A percentile compares a stretch with the other conserved stretches of the same genome.
phyloP scores from a whole-genome alignment of 2,329 filamentous ascomycete genomes.

The Sporothrix variecibatus region DNA sequence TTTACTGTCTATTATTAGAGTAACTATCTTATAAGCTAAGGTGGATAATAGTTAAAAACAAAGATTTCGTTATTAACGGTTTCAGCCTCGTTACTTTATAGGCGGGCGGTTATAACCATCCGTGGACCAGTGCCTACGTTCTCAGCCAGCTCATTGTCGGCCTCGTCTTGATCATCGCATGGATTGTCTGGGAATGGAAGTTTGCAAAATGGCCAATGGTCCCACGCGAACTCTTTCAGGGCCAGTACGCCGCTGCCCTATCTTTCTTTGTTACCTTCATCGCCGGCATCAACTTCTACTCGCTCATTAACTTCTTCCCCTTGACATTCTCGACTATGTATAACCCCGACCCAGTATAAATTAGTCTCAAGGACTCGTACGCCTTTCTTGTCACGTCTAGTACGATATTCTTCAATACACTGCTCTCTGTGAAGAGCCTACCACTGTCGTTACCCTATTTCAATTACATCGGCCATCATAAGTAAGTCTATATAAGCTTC shows the following conservation, averaged over 20 bases:
- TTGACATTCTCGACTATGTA: not conserved
- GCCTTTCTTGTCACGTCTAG: not conserved
- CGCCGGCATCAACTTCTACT: conserved; percentile 6
- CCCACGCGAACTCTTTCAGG: not conserved
- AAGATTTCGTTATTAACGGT: too few species aligned
- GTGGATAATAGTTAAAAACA: too few species aligned
- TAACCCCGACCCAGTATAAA: not conserved
- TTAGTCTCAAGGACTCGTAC: not conserved
- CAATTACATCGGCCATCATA: not conserved
- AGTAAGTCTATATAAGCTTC: not conserved
- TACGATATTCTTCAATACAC: not conserved
- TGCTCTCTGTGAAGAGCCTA: not conserved
- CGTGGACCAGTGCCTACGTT: not conserved
- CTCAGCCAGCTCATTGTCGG: not conserved
- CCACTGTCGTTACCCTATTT: not conserved
- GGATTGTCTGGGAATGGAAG: not conserved
- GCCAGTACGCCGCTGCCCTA: not conserved
- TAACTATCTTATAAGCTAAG: not conserved
- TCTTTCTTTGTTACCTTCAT: not conserved
- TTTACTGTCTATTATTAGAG: not conserved
- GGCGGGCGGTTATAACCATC: not conserved
- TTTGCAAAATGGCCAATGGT: not conserved
- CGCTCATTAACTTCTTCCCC: not conserved
- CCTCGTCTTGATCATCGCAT: not conserved
- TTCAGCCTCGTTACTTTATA: not conserved